These are phyloP conservation scores for Papiliotrema terrestris DNA, from an alignment of 1,284 basidiomycete genomes.

Conservation along the genomic window DNA sequence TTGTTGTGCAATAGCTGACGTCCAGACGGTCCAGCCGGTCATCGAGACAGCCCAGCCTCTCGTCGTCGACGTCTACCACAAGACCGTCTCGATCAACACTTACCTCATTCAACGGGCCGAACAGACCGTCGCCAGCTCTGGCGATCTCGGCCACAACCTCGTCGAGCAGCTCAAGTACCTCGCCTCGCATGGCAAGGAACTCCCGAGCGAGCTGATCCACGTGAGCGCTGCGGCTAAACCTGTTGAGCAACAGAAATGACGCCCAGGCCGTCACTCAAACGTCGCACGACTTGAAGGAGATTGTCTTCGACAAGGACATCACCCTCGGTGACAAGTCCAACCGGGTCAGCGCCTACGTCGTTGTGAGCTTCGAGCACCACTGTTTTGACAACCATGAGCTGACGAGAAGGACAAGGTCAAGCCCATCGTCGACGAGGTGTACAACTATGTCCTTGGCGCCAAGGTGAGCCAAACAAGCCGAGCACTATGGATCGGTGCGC, in stretches of 20 bases:
- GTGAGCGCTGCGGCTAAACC: too few species aligned
- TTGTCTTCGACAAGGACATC: conserved; percentile 45
- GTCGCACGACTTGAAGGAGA: conserved; percentile 41
- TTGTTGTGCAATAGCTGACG: not conserved
- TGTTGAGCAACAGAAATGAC: not conserved
- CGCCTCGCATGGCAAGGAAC: conserved; percentile 40
- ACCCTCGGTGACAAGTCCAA: conserved; percentile 46
- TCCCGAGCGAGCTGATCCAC: conserved; percentile 40
- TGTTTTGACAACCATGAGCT: not conserved
- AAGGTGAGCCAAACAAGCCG: conserved; percentile 22
- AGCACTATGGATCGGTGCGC: too few species aligned
- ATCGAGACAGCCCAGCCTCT: conserved; percentile 35
- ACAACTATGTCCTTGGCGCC: conserved; percentile 42
- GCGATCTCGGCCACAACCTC: conserved; percentile 38
- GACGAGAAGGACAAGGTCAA: conserved; percentile 41
- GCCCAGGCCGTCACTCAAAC: conserved; percentile 36
- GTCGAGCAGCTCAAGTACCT: conserved; percentile 43
- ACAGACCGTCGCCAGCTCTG: conserved; percentile 37
- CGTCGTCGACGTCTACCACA: conserved; percentile 38
- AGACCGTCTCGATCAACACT: conserved; percentile 41
- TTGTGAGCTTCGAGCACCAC: conserved; percentile 19
- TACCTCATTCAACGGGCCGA: conserved; percentile 38
- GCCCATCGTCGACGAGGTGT: conserved; percentile 47
- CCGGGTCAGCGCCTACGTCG: conserved; percentile 46
- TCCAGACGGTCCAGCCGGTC: conserved; percentile 36